Conservation (phyloP, 176 grass and related monocot species). For the Musa acuminata region DNA sequence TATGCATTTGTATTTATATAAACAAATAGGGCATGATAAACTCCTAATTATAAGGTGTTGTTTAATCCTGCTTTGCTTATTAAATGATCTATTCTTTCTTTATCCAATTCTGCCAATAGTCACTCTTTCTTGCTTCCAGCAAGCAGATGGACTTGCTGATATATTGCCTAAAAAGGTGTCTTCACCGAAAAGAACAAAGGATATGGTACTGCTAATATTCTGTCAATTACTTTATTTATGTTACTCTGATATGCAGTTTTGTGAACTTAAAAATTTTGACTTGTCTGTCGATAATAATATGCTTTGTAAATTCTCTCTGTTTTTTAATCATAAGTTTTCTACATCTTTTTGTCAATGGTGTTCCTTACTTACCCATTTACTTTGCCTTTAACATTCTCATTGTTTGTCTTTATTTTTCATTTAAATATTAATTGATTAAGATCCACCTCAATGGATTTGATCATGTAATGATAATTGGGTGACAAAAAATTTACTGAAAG, state of each 20-base stretch:
- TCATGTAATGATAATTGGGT: background rate
- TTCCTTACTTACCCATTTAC: background rate
- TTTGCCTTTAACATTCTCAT: background rate
- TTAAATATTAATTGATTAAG: background rate
- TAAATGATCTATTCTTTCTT: too few species aligned
- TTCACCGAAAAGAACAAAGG: conserved; percentile 25
- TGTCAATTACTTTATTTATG: background rate
- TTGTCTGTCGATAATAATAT: background rate
- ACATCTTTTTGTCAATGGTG: background rate
- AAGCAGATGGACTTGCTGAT: conserved; percentile 53
- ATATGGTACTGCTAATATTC: background rate
- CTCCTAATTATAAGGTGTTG: too few species aligned
- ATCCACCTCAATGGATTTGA: background rate
- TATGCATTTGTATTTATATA: too few species aligned
- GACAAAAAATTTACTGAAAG: background rate
- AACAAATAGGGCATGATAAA: too few species aligned
- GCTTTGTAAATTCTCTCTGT: background rate
- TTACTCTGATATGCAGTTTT: background rate
- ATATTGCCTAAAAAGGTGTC: conserved; percentile 15
- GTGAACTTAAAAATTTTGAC: background rate
- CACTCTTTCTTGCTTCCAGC: conserved; percentile 31
- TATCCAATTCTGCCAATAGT: too few species aligned
- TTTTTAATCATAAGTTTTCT: background rate
- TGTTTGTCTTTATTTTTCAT: background rate
- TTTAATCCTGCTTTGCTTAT: too few species aligned